Percentiles rank a stretch among this genome's conserved stretches.
These are phyloP conservation scores for Aplosporella prunicola DNA, from an alignment of 2,329 filamentous ascomycete species.

Conservation along the genomic window DNA sequence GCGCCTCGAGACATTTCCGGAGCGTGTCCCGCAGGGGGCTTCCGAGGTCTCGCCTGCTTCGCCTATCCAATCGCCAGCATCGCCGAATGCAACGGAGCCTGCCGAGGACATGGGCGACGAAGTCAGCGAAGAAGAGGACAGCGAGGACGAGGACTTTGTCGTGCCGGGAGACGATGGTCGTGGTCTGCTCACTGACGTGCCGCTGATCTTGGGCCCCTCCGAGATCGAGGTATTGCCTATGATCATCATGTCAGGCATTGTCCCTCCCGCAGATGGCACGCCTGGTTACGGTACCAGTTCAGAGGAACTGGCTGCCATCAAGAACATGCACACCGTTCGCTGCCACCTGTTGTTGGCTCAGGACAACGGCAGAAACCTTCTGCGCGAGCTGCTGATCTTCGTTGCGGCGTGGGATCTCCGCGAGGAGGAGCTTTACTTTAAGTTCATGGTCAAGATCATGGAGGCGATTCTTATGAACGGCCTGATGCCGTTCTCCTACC, in stretches of 20 bases:
- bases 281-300: constrained; percentile 41
- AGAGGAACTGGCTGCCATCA: constrained; percentile 46
- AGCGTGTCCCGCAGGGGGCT: constrained; percentile 22
- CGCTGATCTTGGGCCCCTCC: constrained; percentile 84
- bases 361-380: constrained; percentile 79
- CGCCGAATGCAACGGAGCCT: constrained; percentile 20
- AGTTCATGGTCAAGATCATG: constrained; percentile 92
- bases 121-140: constrained; percentile 52
- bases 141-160: constrained; percentile 68
- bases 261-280: constrained; percentile 65
- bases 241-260: constrained; percentile 92
- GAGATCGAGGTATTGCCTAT: constrained; percentile 95
- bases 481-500: constrained; percentile 84
- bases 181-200: constrained; percentile 83
- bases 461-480: constrained; percentile 85
- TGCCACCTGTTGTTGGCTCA: constrained; percentile 84
- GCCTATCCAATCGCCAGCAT: constrained; percentile 18
- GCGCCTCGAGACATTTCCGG: constrained; percentile 29
- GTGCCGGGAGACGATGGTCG: constrained; percentile 62
- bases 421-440: constrained; percentile 89
- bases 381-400: constrained; percentile 87
- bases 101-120: constrained; percentile 14
- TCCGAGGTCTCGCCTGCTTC: constrained; percentile 27
- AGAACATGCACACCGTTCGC: constrained; percentile 81
- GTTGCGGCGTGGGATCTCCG: constrained; percentile 95